Evolutionary conservation across 768 basidiomycete species (phyloP), one percentile per base, ranked within the genome.

Genomic region (Mycena metata): DNA sequence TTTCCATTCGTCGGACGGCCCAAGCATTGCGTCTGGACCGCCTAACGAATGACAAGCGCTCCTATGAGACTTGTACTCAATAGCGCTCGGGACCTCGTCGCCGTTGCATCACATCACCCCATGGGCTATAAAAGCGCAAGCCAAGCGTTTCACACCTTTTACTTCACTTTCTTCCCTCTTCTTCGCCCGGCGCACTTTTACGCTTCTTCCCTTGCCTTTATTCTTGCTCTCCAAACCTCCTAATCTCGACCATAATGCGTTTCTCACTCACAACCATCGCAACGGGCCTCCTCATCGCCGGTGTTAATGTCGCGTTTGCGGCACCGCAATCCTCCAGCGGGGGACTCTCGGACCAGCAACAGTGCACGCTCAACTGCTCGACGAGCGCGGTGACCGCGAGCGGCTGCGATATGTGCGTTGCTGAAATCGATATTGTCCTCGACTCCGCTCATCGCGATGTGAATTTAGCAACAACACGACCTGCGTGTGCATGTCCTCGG

Each of bases 401-500:
- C 15, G 36, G 36, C 2, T 61, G 60, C 33, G 26, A 50, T 21
- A n/a, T 50, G 60, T 61, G 24, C 60, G 60, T 51, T 2, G 9
- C 39, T 39, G 4, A 39, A 39, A 39, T 51, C 35, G 11, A 26
- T 17, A 26, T n/a, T n/a, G n/a, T n/a, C n/a, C 17, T 19, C 35
- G 21, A 49, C 15, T 26, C 23, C 17, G 4, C 39, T 24, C 19
- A 5, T 30, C 39, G 9, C 17, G 24, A 26, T 41, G 3, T 26
- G 1, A 24, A n/a, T 7, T 19, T 35, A 51, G 60, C 17, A 23
- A 61, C 23, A 23, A 51, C n/a, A 50, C 56, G n/a, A 11, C 57
- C 3, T 66, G 64, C 36, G 19, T 61, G 17, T 56, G 59, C 64
- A 52, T 24, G 51, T 51, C 47, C 33, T 21, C 61, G 41, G 23